Conservation (phyloP, 2,329 filamentous ascomycete genomes). For the Cordyceps farinosa region DNA sequence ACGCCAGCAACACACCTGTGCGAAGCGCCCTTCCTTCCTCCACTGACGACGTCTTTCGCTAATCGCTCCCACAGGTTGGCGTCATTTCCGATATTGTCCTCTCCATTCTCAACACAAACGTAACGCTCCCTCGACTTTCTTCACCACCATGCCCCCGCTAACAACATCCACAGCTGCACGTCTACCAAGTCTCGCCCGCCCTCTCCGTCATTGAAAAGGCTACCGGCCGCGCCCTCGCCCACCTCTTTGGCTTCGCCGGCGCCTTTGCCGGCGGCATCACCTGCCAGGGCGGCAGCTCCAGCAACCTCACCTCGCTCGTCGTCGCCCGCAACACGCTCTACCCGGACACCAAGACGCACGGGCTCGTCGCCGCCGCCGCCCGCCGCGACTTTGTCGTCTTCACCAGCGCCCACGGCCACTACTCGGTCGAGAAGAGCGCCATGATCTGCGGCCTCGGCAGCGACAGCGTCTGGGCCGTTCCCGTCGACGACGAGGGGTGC, state of each 20-base stretch:
- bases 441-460: constrained; percentile 83
- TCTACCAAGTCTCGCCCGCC: constrained; percentile 90
- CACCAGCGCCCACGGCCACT: constrained; percentile 87
- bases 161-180: constrained; percentile 59
- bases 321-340: constrained; percentile 84
- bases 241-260: constrained; percentile 71
- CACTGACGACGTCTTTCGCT: neutral
- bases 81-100: constrained; percentile 82
- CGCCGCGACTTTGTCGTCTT: constrained; percentile 78
- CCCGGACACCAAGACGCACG: constrained; percentile 65
- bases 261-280: constrained; percentile 69
- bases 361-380: constrained; percentile 69
- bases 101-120: constrained; percentile 85
- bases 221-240: constrained; percentile 68
- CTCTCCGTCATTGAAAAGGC: constrained; percentile 84
- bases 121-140: constrained; percentile 30
- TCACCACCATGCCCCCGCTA: neutral
- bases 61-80: constrained; percentile 57
- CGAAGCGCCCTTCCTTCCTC: constrained; percentile 30
- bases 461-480: constrained; percentile 66
- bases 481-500: constrained; percentile 67
- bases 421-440: constrained; percentile 92
- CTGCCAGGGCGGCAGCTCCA: constrained; percentile 77
- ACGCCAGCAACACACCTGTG: constrained; percentile 82
- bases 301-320: constrained; percentile 81